Conservation (phyloP, 768 basidiomycete genomes). For the Hortiboletus flavorubellus region DNA sequence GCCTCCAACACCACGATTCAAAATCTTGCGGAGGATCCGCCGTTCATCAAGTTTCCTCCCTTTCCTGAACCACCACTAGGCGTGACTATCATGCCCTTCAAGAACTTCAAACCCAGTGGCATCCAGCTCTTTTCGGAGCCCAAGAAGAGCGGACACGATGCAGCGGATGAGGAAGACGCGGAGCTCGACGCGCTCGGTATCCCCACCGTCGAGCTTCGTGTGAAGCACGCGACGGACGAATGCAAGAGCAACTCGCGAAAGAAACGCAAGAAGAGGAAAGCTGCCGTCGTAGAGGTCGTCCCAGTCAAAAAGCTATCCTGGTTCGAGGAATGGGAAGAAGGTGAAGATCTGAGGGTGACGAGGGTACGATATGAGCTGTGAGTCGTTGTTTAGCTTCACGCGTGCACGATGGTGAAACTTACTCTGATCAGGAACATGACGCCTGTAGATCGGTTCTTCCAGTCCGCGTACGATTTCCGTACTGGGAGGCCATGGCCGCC, state of each 20-base stretch:
- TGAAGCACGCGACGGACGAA: slow-evolving; percentile 51
- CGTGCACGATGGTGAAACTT: neutral
- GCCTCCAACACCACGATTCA: slow-evolving; percentile 7
- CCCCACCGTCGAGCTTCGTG: slow-evolving; percentile 54
- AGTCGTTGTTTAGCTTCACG: slow-evolving; percentile 15
- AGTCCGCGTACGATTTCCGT: slow-evolving; percentile 59
- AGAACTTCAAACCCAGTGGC: slow-evolving; percentile 52
- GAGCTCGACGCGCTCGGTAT: slow-evolving; percentile 69
- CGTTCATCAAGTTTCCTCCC: slow-evolving; percentile 41
- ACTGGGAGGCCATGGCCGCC: slow-evolving; percentile 38
- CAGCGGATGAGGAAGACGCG: slow-evolving; percentile 36
- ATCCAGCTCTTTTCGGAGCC: slow-evolving; percentile 49
- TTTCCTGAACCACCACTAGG: slow-evolving; percentile 46
- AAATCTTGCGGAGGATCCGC: slow-evolving; percentile 11
- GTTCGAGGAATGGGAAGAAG: slow-evolving; percentile 73
- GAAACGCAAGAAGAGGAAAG: slow-evolving; percentile 43
- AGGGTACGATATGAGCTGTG: slow-evolving; percentile 49
- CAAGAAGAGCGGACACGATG: slow-evolving; percentile 30
- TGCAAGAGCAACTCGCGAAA: slow-evolving; percentile 56
- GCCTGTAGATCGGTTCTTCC: slow-evolving; percentile 52
- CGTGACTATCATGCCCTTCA: slow-evolving; percentile 52
- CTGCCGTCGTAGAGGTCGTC: slow-evolving; percentile 13
- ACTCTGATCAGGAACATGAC: slow-evolving; percentile 37
- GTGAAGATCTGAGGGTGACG: slow-evolving; percentile 46
- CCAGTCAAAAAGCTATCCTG: slow-evolving; percentile 40